Evolutionary conservation across 2,329 filamentous ascomycete species (phyloP), one percentile per base, ranked within the genome.

Genomic region (Trichoderma sp.): DNA sequence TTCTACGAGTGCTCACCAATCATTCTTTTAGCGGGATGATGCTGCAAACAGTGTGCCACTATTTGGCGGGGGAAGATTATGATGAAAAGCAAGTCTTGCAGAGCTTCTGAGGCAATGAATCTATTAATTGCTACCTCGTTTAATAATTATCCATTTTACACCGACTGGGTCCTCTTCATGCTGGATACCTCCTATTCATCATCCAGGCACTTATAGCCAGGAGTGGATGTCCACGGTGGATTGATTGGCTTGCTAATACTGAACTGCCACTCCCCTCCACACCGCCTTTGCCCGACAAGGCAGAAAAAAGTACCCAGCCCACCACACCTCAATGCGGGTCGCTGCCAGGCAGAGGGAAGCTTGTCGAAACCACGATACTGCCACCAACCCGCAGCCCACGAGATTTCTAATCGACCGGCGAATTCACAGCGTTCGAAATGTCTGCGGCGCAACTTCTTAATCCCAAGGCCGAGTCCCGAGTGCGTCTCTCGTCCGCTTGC

Each of bases 401-500:
- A 58, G 32, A 68, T 64, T 65, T 34, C 30, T 54, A 51, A 43
- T 52, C 54, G 61, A 59, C 58, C 24, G 55, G 43, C 59, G 55
- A 70, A 59, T 54, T 54, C 52, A 59, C 30, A 59, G n/a, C 32
- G 6, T 65, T 70, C 75, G 79, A 71, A 64, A 98, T 98, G 96
- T 98, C 94, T 83, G 96, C 96, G 76, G 94, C 96, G 78, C 95
- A 98, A 85, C 90, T 99, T 78, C 91, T 99, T 74, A 99, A 99
- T 83, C 96, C 96, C 71, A 99, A 99, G 86, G 96, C 96, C 78
- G 96, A 99, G 85, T 97, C 94, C 76, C 90, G 96, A 83, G 94
- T 96, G 86, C 77, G 91, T 84, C 71, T 73, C 70, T 72, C 52
- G 37, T 52, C 32, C 39, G 37, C 54, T 21, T 37, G 46, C 14